Base-by-base conservation (phyloP, 495 filamentous ascomycete genomes). In the Aspergillus indologenus region DNA sequence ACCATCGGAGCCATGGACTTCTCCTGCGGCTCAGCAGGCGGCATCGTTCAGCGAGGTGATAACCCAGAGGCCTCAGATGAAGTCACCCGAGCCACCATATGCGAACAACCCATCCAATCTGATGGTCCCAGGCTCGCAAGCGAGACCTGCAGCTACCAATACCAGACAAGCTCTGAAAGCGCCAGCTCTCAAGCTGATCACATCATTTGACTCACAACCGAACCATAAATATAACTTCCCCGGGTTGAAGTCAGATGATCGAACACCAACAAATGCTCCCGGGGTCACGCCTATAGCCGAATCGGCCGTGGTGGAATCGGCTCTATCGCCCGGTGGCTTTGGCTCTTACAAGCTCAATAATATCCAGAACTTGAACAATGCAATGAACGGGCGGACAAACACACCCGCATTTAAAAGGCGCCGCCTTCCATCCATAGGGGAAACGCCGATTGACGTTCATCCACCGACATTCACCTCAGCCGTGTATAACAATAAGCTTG, bases 171-270 rank as follows among this genome's bases (percentile, higher is more conserved):
- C 86, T 49, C 84, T 85, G 15, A 96, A 94, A 74, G 87, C 85
- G 14, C 87, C 91, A n/a, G 81, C 92, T 4, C 81, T 98, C 43
- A 98, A 96, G 70, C 82, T 98, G 1, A 96, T 98, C 61, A 98
- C 94, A 7, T 84, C 87, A 0, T 98, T 98, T 56, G 86, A 85
- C 20, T 71, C 81, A n/a, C 67, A 78, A 17, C 72, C 78, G n/a
- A 74, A 74, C 29, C 76, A 82, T 44, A 82, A 83, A 54, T 81
- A 83, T 64, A 85, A 82, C 59, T 90, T 92, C 71, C 88, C 90
- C 40, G 83, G 85, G 18, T 69, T 81, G 23, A 79, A 76, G 53
- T 81, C 78, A 12, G 89, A 88, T 61, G 88, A 91, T 60, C 80
- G 81, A 54, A 92, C 90, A 12, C 90, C 91, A 6, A 89, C 91